Base-by-base conservation (phyloP, 192 early-diverging fungal genomes). In the Coemansia aciculifera region DNA sequence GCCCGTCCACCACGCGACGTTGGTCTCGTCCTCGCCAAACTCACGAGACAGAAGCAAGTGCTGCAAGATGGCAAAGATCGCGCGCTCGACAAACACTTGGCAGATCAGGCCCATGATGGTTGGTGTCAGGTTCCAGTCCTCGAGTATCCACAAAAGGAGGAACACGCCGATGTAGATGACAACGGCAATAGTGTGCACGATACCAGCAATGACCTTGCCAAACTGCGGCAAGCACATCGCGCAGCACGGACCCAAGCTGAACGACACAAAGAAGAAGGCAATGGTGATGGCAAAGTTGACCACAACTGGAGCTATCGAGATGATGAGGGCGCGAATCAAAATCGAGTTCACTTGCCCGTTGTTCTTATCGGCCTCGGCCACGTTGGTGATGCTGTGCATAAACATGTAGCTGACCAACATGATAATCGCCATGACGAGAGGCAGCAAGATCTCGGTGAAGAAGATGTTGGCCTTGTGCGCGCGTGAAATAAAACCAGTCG, bases 1-100 rank as follows among this genome's bases (percentile, higher is more conserved):
- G 19, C 92, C 92, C 7, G 90, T 91, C 92, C 92, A 94, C 92
- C 92, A 94, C 21, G 90, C 92, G 48, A 89, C 84, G 69, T 94
- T 94, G 19, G 90, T 85, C 78, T 90, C 90, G 73, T 92, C 90
- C 73, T 91, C 88, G 66, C 90, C 90, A 84, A 92, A 89, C 81
- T 94, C 92, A 44, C 92, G 86, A 56, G 92, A 87, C 62, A 94
- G 75, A 69, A 90, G 88, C 40, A 91, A 62, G 24, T 86, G 81
- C 64, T 88, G 86, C 61, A 92, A 61, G n/a, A 90, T 63, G 42
- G 89, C 89, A 79, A 92, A 88, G 24, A 90, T 66, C 40, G 89
- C 88, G 5, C 89, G 85, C 74, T 92, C 89, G 12, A 93, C 81
- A 62, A 86, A 86, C 54, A 88, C 79, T 10, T 86, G 83, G 32